These are phyloP conservation scores for Tripterygium wilfordii DNA, from an alignment of 177 flowering plant species.

Conservation along the genomic window DNA sequence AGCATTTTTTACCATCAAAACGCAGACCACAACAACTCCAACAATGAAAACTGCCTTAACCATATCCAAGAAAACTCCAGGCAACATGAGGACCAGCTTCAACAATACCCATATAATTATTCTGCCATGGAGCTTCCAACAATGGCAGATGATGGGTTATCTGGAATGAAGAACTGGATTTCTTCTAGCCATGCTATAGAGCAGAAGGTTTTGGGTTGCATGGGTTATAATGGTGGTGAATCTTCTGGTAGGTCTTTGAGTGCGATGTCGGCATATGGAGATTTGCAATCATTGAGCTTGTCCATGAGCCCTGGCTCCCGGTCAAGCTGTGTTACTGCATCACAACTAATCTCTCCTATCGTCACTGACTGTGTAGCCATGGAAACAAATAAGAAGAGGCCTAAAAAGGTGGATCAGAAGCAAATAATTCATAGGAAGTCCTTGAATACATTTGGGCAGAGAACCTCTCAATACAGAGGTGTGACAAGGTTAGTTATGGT, in stretches of 20 bases:
- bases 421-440: conserved; percentile 59
- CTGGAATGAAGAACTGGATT: conserved; percentile 34
- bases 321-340: conserved; percentile 37
- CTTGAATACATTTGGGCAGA: conserved; percentile 66
- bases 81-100: conserved; percentile 7
- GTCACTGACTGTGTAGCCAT: conserved; percentile 19
- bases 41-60: conserved; percentile 27
- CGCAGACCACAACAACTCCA: conserved; percentile 27
- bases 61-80: conserved; percentile 21
- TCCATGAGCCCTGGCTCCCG: conserved; percentile 57
- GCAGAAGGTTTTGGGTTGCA: conserved; percentile 29
- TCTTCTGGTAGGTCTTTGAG: conserved; percentile 16
- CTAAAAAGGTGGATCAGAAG: conserved; percentile 37
- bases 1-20: conserved; percentile 53
- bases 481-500: conserved; percentile 49
- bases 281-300: conserved; percentile 43
- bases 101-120: conserved; percentile 36
- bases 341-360: conserved; percentile 31
- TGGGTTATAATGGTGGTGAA: conserved; percentile 26
- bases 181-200: conserved; percentile 26
- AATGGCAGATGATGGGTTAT: conserved; percentile 19
- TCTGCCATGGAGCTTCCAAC: conserved; percentile 28
- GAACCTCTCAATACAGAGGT: conserved; percentile 72
- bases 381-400: conserved; percentile 46
- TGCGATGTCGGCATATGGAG: conserved; percentile 28